Base-by-base conservation (phyloP, 2,329 filamentous ascomycete species). In the Fusarium sp. region DNA sequence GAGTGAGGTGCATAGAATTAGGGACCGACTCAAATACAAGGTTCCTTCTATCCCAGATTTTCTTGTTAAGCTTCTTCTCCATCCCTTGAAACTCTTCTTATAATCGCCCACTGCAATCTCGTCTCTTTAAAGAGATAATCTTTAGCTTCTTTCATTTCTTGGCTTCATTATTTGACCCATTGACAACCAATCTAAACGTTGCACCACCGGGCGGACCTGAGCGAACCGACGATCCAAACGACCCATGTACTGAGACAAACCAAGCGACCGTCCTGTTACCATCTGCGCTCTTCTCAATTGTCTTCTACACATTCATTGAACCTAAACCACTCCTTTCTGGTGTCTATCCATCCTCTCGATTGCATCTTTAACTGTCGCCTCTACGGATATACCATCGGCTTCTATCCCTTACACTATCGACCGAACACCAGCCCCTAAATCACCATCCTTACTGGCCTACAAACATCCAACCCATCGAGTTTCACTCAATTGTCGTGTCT, bases 211-310 rank as follows among this genome's bases (percentile, higher is more conserved):
- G 37, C 56, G 28, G 61, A 66, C 56, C 40, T 55, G 60, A 45
- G 58, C 65, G 64, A 68, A 68, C 47, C 64, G 65, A 62, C 47
- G 47, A 68, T 65, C 61, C 32, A 57, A 58, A 53, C 60, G 48
- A 52, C 54, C 62, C 61, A 69, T 69, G 56, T 20, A 55, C 48
- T 58, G 56, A 67, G 62, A 67, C 64, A 33, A 56, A 35, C 60
- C 32, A 24, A 20, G 24, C 50, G 53, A 52, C 33, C 41, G 64
- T 59, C 28, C 28, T 30, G 28, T 30, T 10, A 10, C 28, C 50
- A 51, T 33, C 48, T 57, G 54, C 50, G 33, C 45, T 63, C 43
- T 50, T 40, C 35, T 33, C 55, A 47, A 50, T 28, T 57, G 37
- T 44, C 44, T 45, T 32, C 30, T 63, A 22, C 28, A 40, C 33